Evolutionary conservation across 441 rosid genomes (phyloP).

Genomic region (Adansonia madagascariensis): DNA sequence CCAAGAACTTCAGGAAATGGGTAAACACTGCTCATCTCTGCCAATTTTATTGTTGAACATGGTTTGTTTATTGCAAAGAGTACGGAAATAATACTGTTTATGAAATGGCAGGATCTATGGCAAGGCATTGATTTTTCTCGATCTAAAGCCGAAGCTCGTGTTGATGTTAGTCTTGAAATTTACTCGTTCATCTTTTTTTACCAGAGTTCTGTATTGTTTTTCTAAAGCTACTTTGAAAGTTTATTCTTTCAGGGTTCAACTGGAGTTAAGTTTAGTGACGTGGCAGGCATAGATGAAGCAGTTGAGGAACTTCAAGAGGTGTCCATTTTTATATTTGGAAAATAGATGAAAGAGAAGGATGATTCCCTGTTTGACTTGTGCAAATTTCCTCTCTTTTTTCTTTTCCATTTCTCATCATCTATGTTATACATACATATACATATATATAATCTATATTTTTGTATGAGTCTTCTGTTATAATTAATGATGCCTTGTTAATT

Average conservation of each 20-base stretch:
- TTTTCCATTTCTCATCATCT: conserved; percentile 14
- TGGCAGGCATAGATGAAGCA: conserved; percentile 98
- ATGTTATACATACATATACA: not conserved
- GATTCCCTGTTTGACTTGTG: conserved; percentile 7
- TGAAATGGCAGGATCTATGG: conserved; percentile 78
- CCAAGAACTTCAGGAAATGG: conserved; percentile 97
- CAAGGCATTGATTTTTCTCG: conserved; percentile 95
- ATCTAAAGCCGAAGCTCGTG: conserved; percentile 98
- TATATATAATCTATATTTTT: not conserved
- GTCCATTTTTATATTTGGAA: conserved; percentile 26
- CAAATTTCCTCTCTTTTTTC: not conserved
- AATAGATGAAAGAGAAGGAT: conserved; percentile 5
- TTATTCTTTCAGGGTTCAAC: conserved; percentile 77
- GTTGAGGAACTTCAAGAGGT: conserved; percentile 99
- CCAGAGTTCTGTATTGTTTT: conserved; percentile 26
- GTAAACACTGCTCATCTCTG: conserved; percentile 46
- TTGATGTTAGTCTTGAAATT: conserved; percentile 67
- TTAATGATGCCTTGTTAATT: conserved; percentile 25
- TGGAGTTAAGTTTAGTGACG: conserved; percentile 84
- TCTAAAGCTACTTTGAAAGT: conserved; percentile 31
- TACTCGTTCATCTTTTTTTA: conserved; percentile 18
- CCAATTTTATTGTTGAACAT: conserved; percentile 14
- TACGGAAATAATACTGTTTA: conserved; percentile 23
- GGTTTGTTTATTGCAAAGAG: not conserved
- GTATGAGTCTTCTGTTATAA: conserved; percentile 1